Conservation (phyloP, 169 alveolate genomes). For the Cryptosporidium meleagridis region DNA sequence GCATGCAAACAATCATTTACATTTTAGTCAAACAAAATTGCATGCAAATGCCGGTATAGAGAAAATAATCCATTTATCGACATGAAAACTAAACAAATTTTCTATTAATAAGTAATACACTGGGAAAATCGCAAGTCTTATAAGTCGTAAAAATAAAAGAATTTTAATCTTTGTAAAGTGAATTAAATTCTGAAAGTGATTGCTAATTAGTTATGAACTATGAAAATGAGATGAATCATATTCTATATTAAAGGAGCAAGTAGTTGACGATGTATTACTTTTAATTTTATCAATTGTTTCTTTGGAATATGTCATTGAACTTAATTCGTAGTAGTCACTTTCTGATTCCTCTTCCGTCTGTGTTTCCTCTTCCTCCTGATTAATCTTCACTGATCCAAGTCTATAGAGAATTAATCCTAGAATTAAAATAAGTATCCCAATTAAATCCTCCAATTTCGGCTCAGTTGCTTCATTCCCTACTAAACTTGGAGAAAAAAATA, state of each 20-base stretch:
- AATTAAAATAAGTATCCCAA: slow-evolving; percentile 56
- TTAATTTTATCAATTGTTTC: neutral
- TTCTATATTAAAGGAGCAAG: slow-evolving; percentile 55
- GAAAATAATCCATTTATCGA: neutral
- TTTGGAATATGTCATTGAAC: slow-evolving; percentile 27
- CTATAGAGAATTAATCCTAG: slow-evolving; percentile 27
- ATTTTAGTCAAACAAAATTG: neutral
- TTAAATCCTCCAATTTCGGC: slow-evolving; percentile 58
- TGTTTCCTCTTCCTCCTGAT: slow-evolving; percentile 16
- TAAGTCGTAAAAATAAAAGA: neutral
- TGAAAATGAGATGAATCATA: slow-evolving; percentile 24
- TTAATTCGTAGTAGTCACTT: slow-evolving; percentile 42
- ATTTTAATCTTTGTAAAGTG: neutral
- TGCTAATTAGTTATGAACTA: slow-evolving; percentile 26
- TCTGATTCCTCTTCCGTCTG: neutral
- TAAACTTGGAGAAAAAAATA: slow-evolving; percentile 64
- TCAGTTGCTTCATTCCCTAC: slow-evolving; percentile 75
- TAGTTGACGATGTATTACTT: slow-evolving; percentile 34
- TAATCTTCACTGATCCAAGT: slow-evolving; percentile 27
- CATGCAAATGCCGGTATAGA: slow-evolving; percentile 32
- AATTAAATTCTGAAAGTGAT: neutral
- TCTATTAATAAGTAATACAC: neutral
- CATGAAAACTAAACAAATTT: neutral
- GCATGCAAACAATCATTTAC: slow-evolving; percentile 17
- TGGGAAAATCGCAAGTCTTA: neutral